phyloP scores from a whole-genome alignment of 768 basidiomycete species.

The Cubamyces sp. region DNA sequence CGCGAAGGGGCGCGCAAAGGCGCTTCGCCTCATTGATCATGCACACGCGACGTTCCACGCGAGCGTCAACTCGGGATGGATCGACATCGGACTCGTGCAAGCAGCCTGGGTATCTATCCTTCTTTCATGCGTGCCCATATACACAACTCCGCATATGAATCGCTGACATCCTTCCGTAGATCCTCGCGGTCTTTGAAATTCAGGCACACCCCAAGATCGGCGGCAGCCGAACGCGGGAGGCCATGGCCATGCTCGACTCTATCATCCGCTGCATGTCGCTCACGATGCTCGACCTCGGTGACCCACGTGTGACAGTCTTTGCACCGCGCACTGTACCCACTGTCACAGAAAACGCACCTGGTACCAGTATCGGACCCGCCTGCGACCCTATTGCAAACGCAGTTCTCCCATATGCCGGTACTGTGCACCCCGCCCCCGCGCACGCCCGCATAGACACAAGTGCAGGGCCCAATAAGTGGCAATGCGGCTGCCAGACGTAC shows the following conservation, averaged over 20 bases:
- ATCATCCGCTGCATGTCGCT: slow-evolving; percentile 63
- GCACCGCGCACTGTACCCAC: slow-evolving; percentile 13
- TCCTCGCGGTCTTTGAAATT: slow-evolving; percentile 73
- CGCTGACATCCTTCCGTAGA: slow-evolving; percentile 40
- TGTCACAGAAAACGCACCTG: background rate
- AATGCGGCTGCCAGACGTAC: slow-evolving; percentile 40
- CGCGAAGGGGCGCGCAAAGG: slow-evolving; percentile 53
- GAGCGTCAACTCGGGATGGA: slow-evolving; percentile 69
- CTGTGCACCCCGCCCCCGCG: background rate
- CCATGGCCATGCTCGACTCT: slow-evolving; percentile 64
- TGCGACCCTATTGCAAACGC: background rate
- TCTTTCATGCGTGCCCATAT: background rate
- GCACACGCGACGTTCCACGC: slow-evolving; percentile 73
- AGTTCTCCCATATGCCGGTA: background rate
- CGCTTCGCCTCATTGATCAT: slow-evolving; percentile 63
- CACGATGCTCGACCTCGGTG: slow-evolving; percentile 59
- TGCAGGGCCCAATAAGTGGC: background rate
- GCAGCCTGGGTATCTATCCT: slow-evolving; percentile 55
- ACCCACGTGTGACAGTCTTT: slow-evolving; percentile 42
- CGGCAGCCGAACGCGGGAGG: slow-evolving; percentile 52
- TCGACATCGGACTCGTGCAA: slow-evolving; percentile 74
- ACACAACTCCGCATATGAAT: background rate
- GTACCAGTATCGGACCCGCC: slow-evolving; percentile 44
- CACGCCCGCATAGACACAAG: too few relatives aligned
- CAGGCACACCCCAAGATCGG: slow-evolving; percentile 67